Base-by-base conservation (phyloP, 345 rosid genomes). In the Euphorbia tirucalli region DNA sequence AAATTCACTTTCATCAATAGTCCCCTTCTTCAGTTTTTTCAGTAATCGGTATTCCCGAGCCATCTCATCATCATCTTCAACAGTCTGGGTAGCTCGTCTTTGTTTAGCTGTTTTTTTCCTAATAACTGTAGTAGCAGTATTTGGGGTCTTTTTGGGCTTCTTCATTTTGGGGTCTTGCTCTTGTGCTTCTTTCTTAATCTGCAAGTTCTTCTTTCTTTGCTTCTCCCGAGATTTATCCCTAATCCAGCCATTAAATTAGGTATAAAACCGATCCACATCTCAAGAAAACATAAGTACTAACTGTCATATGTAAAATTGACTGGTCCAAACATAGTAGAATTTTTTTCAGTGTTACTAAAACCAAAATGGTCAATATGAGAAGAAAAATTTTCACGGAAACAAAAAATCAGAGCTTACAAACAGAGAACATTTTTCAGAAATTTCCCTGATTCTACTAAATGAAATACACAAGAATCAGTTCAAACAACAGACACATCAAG, bases 151-250 rank as follows among this genome's bases (percentile, higher is more conserved):
- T 61, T 81, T 77, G 1, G 59, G 78, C 83, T 79, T 85, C 70
- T 80, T 82, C 9, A 63, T 66, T 62, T 85, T 87, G 21, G 77
- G 69, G 71, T 86, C 87, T 77, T 68, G 75, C 74, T 79, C 56
- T 50, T 74, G 71, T 61, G 78, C 79, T 76, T 83, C 93, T 83
- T 85, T 90, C 85, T 85, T 92, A 32, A 22, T 78, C 73, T 28
- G 85, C 85, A 90, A 68, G 79, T 88, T 89, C 83, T 84, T 84
- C 75, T 74, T 74, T 70, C 99, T 87, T 78, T 92, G 97, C 66
- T 86, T 95, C 89, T 95, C 93, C 50, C 99, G 87, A 72, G 75
- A 77, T 80, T 85, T 95, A 64, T 95, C 97, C 93, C 97, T 89
- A 50, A 59, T 21, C 69, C 55, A 61, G 71, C 75, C 55, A 69